Evolutionary conservation across 345 rosid species (phyloP).

Genomic region (Camelina laxa): DNA sequence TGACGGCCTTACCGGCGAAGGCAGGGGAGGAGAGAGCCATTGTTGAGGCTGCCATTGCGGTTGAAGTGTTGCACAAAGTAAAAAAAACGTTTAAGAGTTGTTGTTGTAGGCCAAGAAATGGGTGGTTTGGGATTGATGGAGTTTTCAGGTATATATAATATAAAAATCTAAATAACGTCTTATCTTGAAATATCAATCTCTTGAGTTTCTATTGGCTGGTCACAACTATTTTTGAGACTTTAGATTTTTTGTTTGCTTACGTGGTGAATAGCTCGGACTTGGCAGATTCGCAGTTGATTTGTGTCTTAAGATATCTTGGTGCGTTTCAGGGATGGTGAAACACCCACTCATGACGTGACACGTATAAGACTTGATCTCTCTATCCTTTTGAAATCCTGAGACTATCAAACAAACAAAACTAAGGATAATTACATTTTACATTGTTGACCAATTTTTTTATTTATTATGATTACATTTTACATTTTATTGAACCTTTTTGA

Average conservation of each 20-base stretch:
- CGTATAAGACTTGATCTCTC: conserved; percentile 16
- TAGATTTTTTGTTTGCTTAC: conserved; percentile 38
- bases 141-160: conserved; percentile 22
- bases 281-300: conserved; percentile 12
- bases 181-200: conserved; percentile 35
- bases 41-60: conserved; percentile 63
- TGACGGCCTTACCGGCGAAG: conserved; percentile 61
- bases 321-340: not conserved
- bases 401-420: not conserved
- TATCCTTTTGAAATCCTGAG: conserved; percentile 32
- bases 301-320: conserved; percentile 21
- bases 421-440: not conserved
- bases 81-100: conserved; percentile 27
- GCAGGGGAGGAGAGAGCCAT: conserved; percentile 74
- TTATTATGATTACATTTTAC: not conserved
- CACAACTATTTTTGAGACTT: not conserved
- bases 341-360: conserved; percentile 33
- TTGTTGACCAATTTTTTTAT: no score
- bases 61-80: conserved; percentile 24
- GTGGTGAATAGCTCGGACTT: conserved; percentile 22
- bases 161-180: conserved; percentile 1
- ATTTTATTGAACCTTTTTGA: conserved; percentile 2
- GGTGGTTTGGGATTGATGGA: conserved; percentile 29
- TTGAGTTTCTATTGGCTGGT: conserved; percentile 33
- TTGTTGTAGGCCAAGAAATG: conserved; percentile 40